Base-by-base conservation (phyloP, 352 stramenopile species). In the Phytophthora multivora region DNA sequence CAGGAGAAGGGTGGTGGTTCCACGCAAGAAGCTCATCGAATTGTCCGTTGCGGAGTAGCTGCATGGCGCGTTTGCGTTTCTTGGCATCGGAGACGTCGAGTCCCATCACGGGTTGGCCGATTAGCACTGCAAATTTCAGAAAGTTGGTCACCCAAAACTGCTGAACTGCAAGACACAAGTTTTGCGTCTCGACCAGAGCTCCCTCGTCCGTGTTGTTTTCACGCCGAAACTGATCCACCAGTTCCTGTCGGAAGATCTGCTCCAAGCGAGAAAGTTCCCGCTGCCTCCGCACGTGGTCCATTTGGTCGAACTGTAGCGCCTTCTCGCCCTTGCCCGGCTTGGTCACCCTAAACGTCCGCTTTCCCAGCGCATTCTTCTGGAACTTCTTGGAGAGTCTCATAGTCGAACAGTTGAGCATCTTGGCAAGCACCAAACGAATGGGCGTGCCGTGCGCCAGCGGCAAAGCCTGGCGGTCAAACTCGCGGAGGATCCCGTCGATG, bases 351-450 rank as follows among this genome's bases (percentile, higher is more conserved):
- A 92, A 95, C n/a, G 86, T 95, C 13, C 85, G 72, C 59, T 95
- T 95, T 26, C 86, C 86, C 30, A 95, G 65, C 26, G 86, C 86
- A 58, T 95, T 95, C 68, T 93, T 93, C 59, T 95, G 86, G 56
- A 95, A 95, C 66, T 95, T 95, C 63, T 95, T 95, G 13, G 86
- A 95, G 26, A 95, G 63, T 19, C 86, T 75, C 86, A 95, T 95
- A n/a, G 86, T 91, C 48, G 84, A 93, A 65, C 86, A 95, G 63
- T 95, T 95, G 48, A 95, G 86, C 61, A 95, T 73, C 67, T 88
- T 92, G 30, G 86, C 84, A 11, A 95, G 71, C 58, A 92, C 84
- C 16, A 95, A 70, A 1, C 86, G 86, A 58, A 95, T 87, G 36
- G 86, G 86, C 18, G 86, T 95, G 59, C 86, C 86, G 54, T 95